Conservation (phyloP, 1,284 basidiomycete genomes). For the Ceratobasidium sp. region DNA sequence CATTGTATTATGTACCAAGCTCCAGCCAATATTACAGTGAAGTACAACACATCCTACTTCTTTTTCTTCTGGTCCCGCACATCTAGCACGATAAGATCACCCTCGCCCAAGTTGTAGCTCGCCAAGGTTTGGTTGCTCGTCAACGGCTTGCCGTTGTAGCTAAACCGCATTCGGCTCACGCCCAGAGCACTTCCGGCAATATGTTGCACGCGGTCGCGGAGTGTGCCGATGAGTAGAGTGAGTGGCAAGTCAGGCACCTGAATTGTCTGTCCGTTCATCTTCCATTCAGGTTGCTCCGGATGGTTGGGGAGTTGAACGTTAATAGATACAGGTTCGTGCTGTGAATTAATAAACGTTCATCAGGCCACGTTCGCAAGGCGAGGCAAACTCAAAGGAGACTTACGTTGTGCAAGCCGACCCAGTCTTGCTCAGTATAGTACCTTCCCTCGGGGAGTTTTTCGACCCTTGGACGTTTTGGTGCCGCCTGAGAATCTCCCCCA, state of each 20-base stretch:
- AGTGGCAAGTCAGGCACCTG: conserved; percentile 83
- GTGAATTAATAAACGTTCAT: conserved; percentile 40
- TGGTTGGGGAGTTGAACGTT: conserved; percentile 84
- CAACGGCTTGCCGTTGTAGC: conserved; percentile 82
- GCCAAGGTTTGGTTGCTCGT: conserved; percentile 87
- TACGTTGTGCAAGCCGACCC: conserved; percentile 87
- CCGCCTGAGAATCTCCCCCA: conserved; percentile 60
- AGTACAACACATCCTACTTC: conserved; percentile 53
- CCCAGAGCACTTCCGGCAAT: conserved; percentile 75
- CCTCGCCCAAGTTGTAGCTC: conserved; percentile 88
- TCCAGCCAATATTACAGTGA: conserved; percentile 22
- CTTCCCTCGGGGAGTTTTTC: conserved; percentile 83
- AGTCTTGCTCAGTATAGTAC: conserved; percentile 77
- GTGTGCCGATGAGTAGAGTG: conserved; percentile 81
- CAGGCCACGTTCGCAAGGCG: not conserved
- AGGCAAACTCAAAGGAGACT: conserved; percentile 49
- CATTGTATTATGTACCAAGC: conserved; percentile 15
- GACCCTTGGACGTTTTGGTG: conserved; percentile 83
- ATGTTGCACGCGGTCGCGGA: conserved; percentile 85
- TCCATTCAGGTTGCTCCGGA: conserved; percentile 87
- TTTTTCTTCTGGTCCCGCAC: conserved; percentile 81
- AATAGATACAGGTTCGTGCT: conserved; percentile 82
- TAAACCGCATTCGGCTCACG: conserved; percentile 80
- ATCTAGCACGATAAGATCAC: conserved; percentile 79
- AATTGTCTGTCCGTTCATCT: conserved; percentile 82